Evolutionary conservation across 805 yeast genomes (phyloP), one percentile per base, ranked within the genome.

Genomic region (Saccharomycopsis javanensis): DNA sequence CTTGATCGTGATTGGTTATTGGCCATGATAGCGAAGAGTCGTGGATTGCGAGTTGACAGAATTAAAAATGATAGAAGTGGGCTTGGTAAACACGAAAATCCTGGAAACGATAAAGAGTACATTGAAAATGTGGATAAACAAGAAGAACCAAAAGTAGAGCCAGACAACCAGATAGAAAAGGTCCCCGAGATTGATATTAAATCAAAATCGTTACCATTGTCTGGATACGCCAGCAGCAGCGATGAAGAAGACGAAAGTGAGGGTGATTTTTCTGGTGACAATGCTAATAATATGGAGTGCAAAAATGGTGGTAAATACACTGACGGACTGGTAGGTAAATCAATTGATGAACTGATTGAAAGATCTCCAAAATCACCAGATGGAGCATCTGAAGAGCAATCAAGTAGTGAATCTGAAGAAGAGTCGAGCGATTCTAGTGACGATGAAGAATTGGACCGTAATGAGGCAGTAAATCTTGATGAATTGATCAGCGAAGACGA

Each of bases 1-100:
- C 25, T 62, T 7, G 55, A 67, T 20, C 62, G 63, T 16, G 53
- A 62, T 27, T 60, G 65, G 52, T 52, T 75, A 13, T 55, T 74
- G 0, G 37, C 68, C 31, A 57, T 71, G 45, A 64, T 72, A 10
- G 77, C 78, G 0, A 67, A 67, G 52, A 69, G 74, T 11, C 61
- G 78, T 33, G 78, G 79, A 0, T 59, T 72, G 50, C 56, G 59
- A 10, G 56, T 67, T 1, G 50, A 25, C 35, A 27, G 16, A 23
- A 35, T 35, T 10, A 53, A 16, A 28, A 53, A 34, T 23, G n/a
- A 27, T 27, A 31, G 13, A 27, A 28, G 37, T 20, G 25, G 34
- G 15, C 52, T 51, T 31, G 45, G 15, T 34, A 16, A 31, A 31
- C 11, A 5, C 11, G 5, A 8, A n/a, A n/a, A n/a, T n/a, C n/a